These are phyloP conservation scores for Haematococcus sp. DNA, from an alignment of 139 green algal species.

Conservation along the genomic window DNA sequence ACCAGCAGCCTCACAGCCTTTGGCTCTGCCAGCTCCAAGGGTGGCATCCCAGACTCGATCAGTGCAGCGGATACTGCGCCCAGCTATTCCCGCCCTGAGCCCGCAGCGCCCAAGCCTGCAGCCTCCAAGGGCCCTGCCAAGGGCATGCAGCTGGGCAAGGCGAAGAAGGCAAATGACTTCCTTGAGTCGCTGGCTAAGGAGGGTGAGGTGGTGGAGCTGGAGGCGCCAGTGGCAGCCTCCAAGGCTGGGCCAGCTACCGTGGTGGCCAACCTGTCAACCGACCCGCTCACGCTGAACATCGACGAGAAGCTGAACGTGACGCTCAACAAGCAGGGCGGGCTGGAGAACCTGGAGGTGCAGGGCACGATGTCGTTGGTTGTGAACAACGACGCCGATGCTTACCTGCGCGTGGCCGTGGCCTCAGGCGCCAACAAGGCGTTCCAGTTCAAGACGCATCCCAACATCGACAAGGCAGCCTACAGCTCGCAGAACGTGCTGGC, in stretches of 20 bases:
- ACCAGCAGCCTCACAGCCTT: slow-evolving; percentile 19
- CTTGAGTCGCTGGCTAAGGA: slow-evolving; percentile 79
- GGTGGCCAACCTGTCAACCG: slow-evolving; percentile 24
- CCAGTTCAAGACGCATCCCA: slow-evolving; percentile 99
- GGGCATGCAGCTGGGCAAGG: slow-evolving; percentile 87
- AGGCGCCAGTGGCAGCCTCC: slow-evolving; percentile 18
- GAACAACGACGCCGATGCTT: slow-evolving; percentile 70
- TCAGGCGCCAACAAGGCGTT: slow-evolving; percentile 74
- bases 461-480: slow-evolving; percentile 98
- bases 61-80: too few relatives aligned
- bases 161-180: slow-evolving; percentile 79
- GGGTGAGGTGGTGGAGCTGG: slow-evolving; percentile 69
- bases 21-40: slow-evolving; percentile 16
- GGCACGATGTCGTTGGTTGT: slow-evolving; percentile 48
- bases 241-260: slow-evolving; percentile 18
- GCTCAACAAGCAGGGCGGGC: slow-evolving; percentile 85
- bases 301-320: slow-evolving; percentile 83
- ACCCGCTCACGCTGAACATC: slow-evolving; percentile 61
- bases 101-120: slow-evolving; percentile 2
- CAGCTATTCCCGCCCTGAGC: slow-evolving; percentile 5
- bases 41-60: background rate
- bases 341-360: slow-evolving; percentile 94
- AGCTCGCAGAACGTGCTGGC: slow-evolving; percentile 67
- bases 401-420: slow-evolving; percentile 60
- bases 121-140: slow-evolving; percentile 38